Evolutionary conservation across 2,329 filamentous ascomycete species (phyloP).

Genomic region (Botrytis pseudocinerea): DNA sequence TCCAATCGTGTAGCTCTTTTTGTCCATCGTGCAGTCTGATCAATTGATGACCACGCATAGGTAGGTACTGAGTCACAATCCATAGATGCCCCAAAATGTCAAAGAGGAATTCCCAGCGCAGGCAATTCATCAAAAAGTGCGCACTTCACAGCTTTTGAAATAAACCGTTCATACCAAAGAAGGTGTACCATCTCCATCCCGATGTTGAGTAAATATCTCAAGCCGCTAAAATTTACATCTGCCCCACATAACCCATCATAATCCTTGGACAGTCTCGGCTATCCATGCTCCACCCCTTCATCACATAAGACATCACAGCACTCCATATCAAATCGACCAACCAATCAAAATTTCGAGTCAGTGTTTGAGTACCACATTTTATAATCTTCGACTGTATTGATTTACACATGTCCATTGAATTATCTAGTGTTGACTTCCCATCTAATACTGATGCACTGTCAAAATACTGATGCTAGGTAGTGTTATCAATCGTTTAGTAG

Average conservation of each 20-base stretch:
- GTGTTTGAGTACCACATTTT: background rate
- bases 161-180: background rate
- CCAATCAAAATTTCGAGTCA: background rate
- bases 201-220: background rate
- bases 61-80: background rate
- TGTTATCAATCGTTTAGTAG: background rate
- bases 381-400: background rate
- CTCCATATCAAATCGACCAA: background rate
- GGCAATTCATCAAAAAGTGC: background rate
- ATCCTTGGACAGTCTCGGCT: slow-evolving; percentile 9
- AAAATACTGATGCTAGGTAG: background rate
- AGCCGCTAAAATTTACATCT: background rate
- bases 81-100: background rate
- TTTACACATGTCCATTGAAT: background rate
- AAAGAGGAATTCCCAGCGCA: background rate
- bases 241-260: slow-evolving; percentile 8
- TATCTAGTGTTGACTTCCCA: background rate
- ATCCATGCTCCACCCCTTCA: slow-evolving; percentile 8
- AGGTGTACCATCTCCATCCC: background rate
- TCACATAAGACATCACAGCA: background rate
- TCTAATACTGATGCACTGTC: background rate
- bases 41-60: background rate
- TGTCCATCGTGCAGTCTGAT: background rate
- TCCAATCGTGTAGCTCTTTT: background rate
- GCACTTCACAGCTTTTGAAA: background rate